A percentile compares a stretch with the other conserved stretches of the same genome.
Conservation (phyloP, 345 rosid genomes). For the Hibiscus tridactylites region DNA sequence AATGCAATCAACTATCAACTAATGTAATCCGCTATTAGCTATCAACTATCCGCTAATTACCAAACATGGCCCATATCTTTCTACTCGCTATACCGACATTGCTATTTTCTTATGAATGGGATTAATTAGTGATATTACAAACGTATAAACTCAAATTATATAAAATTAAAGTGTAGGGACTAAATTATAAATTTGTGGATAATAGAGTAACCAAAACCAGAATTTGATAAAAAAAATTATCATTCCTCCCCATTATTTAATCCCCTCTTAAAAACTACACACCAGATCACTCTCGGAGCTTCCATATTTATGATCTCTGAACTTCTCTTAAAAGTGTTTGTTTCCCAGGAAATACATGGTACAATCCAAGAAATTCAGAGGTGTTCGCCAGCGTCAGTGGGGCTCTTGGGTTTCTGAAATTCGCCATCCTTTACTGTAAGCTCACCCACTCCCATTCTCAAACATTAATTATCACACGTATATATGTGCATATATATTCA, state of each 20-base stretch:
- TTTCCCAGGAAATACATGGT: conserved; percentile 31
- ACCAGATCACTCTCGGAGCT: neutral
- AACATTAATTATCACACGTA: neutral
- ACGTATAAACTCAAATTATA: too few relatives aligned
- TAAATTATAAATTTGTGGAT: too few relatives aligned
- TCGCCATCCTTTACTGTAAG: conserved; percentile 72
- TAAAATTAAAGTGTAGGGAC: too few relatives aligned
- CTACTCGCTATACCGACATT: too few relatives aligned
- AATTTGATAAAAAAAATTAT: neutral
- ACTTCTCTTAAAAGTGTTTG: conserved; percentile 4
- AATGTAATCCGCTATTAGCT: too few relatives aligned
- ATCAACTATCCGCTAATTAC: too few relatives aligned
- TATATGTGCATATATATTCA: neutral
- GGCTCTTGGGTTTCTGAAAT: conserved; percentile 88
- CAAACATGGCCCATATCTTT: too few relatives aligned
- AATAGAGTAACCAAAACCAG: too few relatives aligned
- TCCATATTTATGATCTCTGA: conserved; percentile 11
- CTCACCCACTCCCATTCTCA: conserved; percentile 13
- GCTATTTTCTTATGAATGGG: too few relatives aligned
- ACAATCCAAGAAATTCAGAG: conserved; percentile 69
- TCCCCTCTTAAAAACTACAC: neutral
- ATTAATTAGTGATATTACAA: too few relatives aligned
- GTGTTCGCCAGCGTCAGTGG: conserved; percentile 89
- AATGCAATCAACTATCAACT: too few relatives aligned
- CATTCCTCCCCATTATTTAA: neutral